These are phyloP conservation scores for Aspergillus pseudoterreus DNA, from an alignment of 2,329 filamentous ascomycete species.

Conservation along the genomic window DNA sequence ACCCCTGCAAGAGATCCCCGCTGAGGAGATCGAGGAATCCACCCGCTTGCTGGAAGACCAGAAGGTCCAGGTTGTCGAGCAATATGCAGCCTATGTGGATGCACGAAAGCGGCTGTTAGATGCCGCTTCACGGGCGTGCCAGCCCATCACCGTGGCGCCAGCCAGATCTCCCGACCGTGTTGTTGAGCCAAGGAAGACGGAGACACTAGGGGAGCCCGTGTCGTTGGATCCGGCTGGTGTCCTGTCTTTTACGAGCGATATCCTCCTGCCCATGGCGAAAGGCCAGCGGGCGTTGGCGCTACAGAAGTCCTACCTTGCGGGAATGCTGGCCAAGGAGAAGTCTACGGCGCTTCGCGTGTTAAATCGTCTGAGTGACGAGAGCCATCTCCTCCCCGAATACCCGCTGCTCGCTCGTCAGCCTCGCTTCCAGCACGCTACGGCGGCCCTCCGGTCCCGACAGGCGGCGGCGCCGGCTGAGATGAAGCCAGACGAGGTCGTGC, in stretches of 20 bases:
- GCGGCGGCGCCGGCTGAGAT: slow-evolving; percentile 12
- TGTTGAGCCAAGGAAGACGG: slow-evolving; percentile 10
- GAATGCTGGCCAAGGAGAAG: slow-evolving; percentile 37
- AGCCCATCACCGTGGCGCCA: slow-evolving; percentile 25
- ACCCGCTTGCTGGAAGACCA: slow-evolving; percentile 27
- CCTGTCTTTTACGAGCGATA: slow-evolving; percentile 30
- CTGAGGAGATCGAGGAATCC: slow-evolving; percentile 29
- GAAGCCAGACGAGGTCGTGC: slow-evolving; percentile 29
- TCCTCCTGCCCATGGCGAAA: slow-evolving; percentile 33
- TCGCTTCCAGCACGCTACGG: slow-evolving; percentile 32
- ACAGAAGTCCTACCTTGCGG: slow-evolving; percentile 36
- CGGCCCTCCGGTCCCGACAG: slow-evolving; percentile 23
- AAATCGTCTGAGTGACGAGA: slow-evolving; percentile 40
- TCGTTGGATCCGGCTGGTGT: slow-evolving; percentile 25
- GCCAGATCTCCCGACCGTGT: slow-evolving; percentile 17
- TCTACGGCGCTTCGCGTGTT: slow-evolving; percentile 31
- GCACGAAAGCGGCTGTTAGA: slow-evolving; percentile 35
- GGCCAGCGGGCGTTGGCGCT: slow-evolving; percentile 34
- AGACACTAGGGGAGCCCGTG: slow-evolving; percentile 10
- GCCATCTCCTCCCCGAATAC: slow-evolving; percentile 42
- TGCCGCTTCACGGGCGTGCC: slow-evolving; percentile 32
- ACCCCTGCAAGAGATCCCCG: slow-evolving; percentile 22
- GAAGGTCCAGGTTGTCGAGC: slow-evolving; percentile 30
- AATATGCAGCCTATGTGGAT: slow-evolving; percentile 35
- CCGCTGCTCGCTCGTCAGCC: slow-evolving; percentile 34